Base-by-base conservation (phyloP, 177 flowering plant species). In the Vitis hybrid region DNA sequence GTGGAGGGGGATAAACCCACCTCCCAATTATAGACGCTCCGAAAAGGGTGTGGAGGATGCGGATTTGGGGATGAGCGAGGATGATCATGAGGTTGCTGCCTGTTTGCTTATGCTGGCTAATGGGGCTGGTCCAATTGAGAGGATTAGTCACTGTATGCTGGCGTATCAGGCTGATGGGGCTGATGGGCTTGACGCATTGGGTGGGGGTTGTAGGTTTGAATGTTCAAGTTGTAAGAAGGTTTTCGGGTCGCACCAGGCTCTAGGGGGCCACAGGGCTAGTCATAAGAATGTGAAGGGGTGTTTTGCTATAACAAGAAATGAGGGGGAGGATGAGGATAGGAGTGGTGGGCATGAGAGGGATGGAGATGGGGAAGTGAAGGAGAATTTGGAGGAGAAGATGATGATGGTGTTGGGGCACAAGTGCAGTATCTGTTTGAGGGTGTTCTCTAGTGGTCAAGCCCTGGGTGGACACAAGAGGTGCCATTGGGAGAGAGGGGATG, bases 1-100 rank as follows among this genome's bases (percentile, higher is more conserved):
- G 66, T 95, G 99, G 98, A 91, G 99, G 0, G 99, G 99, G 14
- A 93, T 95, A n/a, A 89, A 88, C 75, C 97, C 95, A 0, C 99
- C 97, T 10, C 80, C 90, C 0, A 77, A 82, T 48, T 30, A 70
- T 40, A 79, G 69, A 3, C 75, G 81, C 3, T 64, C 72, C 10
- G 52, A 14, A 0, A 21, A 15, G 1, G 55, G 54, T 5, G 18
- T 21, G 1, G 14, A 32, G 1, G 52, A 14, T 1, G 18, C 12
- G 8, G 72, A 65, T n/a, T 52, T 45, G 34, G 14, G 6, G 1
- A 60, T 81, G 75, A 74, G 82, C 1, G 84, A 72, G 62, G 89
- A 85, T 26, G 97, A 92, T n/a, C 83, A 85, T 7, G 91, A 92
- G 18, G 87, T 82, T 10, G 96, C 97, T 0, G 52, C 83, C 2